phyloP scores from a whole-genome alignment of 2,329 filamentous ascomycete species.

The Acephala macrosclerotiorum region DNA sequence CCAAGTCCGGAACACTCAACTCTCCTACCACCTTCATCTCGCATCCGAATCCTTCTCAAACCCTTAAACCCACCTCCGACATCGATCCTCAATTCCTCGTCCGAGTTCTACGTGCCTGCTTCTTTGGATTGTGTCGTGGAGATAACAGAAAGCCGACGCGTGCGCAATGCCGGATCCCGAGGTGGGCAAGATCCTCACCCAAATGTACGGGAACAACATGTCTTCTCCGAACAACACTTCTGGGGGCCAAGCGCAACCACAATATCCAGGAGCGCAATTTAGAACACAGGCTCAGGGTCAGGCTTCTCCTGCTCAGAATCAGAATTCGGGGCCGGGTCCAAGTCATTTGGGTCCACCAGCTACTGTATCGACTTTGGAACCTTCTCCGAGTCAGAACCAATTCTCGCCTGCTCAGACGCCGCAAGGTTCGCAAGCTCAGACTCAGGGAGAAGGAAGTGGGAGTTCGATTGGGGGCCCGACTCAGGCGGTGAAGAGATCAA shows the following conservation, averaged over 20 bases:
- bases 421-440: not conserved
- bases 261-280: not conserved
- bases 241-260: not conserved
- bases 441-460: not conserved
- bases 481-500: conserved; percentile 15
- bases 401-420: not conserved
- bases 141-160: not conserved
- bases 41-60: not conserved
- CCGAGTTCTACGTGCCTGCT: not conserved
- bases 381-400: conserved; percentile 1
- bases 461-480: no score
- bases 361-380: not conserved
- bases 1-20: conserved; percentile 7
- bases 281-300: not conserved
- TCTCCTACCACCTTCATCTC: not conserved
- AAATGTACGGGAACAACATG: conserved; percentile 11
- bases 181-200: conserved; percentile 22
- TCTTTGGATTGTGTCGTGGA: no score
- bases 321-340: not conserved
- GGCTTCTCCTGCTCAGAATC: not conserved
- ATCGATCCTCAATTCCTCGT: not conserved
- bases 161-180: conserved; percentile 22
- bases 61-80: not conserved
- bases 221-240: not conserved
- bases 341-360: not conserved